A percentile compares a stretch with the other conserved stretches of the same genome.
Conservation (phyloP, 2,329 filamentous ascomycete species). For the Fusarium sarcochroum region DNA sequence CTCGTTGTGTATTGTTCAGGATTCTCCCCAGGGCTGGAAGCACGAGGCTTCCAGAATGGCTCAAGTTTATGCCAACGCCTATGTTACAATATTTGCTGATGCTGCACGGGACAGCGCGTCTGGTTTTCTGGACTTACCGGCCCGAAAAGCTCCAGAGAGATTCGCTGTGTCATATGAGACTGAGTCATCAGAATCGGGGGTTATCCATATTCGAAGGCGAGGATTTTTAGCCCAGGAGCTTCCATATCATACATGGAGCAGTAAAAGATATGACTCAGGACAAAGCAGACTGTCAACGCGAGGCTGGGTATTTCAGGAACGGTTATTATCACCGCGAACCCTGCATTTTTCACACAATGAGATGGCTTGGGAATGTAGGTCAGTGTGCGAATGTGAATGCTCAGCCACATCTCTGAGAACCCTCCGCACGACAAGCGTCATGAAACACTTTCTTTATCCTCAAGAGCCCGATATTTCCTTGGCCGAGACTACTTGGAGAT, state of each 20-base stretch:
- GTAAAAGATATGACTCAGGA: background rate
- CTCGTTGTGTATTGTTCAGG: slow-evolving; percentile 20
- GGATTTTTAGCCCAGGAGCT: background rate
- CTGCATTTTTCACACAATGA: background rate
- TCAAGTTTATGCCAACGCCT: slow-evolving; percentile 17
- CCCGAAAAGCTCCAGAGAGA: background rate
- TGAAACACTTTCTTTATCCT: slow-evolving; percentile 7
- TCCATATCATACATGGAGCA: slow-evolving; percentile 1
- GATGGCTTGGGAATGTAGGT: slow-evolving; percentile 15
- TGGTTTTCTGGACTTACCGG: background rate
- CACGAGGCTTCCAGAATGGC: slow-evolving; percentile 19
- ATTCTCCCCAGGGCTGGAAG: slow-evolving; percentile 16
- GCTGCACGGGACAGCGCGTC: slow-evolving; percentile 2
- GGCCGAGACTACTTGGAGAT: background rate
- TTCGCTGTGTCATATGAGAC: background rate
- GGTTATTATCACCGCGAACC: background rate
- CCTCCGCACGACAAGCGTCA: background rate
- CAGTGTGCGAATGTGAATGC: slow-evolving; percentile 2
- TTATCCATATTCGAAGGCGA: background rate
- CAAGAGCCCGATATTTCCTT: background rate
- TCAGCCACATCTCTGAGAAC: slow-evolving; percentile 1
- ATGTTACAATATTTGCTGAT: slow-evolving; percentile 18
- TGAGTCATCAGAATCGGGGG: background rate
- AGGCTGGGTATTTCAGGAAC: slow-evolving; percentile 8
- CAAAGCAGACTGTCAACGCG: slow-evolving; percentile 6